phyloP scores from a whole-genome alignment of 2,329 filamentous ascomycete species.

The Cladosporium sp. region DNA sequence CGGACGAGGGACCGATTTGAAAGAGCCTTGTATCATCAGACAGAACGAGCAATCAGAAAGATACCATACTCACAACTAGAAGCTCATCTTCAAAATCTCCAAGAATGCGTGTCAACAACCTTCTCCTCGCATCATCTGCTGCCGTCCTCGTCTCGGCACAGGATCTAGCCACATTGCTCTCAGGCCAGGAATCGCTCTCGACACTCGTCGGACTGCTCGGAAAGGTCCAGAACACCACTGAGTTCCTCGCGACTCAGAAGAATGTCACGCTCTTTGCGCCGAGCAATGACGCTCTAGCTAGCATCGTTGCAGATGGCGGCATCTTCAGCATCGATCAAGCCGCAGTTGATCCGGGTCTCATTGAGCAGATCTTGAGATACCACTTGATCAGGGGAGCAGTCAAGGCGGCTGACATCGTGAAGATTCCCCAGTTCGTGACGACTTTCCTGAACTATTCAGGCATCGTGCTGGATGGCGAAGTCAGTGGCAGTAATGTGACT shows the following conservation, averaged over 20 bases:
- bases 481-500: conserved; percentile 46
- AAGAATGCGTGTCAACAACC: conserved; percentile 6
- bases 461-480: conserved; percentile 4
- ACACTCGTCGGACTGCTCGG: conserved; percentile 34
- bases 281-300: conserved; percentile 39
- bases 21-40: not conserved
- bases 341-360: conserved; percentile 3
- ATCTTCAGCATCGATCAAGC: conserved; percentile 10
- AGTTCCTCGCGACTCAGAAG: conserved; percentile 32
- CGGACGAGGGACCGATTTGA: not conserved
- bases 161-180: conserved; percentile 28
- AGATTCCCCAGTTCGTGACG: conserved; percentile 19
- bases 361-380: conserved; percentile 48
- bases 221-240: conserved; percentile 32
- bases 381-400: conserved; percentile 54
- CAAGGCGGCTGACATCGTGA: conserved; percentile 29
- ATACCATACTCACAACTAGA: not conserved
- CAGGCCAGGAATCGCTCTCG: conserved; percentile 29
- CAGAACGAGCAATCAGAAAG: not conserved
- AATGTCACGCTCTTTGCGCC: conserved; percentile 57
- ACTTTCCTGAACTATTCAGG: conserved; percentile 33
- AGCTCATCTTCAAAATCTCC: not conserved
- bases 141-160: not conserved
- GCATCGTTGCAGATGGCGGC: not conserved
- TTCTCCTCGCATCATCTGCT: not conserved